A percentile compares a stretch with the other conserved stretches of the same genome.
phyloP scores from a whole-genome alignment of 1,139 yeast genomes.

The Debaryomycetaceae sp. region DNA sequence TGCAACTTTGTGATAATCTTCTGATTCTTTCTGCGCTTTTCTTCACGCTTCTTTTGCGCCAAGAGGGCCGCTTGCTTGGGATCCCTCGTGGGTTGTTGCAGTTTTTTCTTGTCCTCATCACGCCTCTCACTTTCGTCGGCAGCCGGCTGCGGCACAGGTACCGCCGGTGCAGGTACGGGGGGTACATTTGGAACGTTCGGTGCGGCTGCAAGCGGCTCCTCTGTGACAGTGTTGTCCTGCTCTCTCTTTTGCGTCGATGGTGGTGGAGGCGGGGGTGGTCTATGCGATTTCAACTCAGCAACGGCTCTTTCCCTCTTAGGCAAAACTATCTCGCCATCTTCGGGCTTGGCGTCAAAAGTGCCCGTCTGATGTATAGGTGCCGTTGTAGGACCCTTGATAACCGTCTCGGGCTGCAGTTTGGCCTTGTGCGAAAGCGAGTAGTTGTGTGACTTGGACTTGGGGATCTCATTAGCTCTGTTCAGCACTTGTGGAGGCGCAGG shows the following conservation, averaged over 20 bases:
- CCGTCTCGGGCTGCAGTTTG: not conserved
- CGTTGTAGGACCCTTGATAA: conserved; percentile 30
- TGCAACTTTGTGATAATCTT: conserved; percentile 67
- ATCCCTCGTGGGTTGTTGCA: conserved; percentile 43
- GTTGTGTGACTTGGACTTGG: conserved; percentile 44
- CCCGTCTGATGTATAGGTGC: conserved; percentile 37
- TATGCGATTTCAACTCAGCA: conserved; percentile 10
- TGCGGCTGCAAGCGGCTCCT: no score
- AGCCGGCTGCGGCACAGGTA: conserved; percentile 10
- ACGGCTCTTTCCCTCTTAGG: conserved; percentile 29
- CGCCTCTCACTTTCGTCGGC: conserved; percentile 5
- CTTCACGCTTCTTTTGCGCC: conserved; percentile 71
- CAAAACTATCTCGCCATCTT: conserved; percentile 13
- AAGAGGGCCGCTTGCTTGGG: conserved; percentile 54
- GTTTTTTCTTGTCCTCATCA: no score
- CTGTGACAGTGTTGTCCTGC: no score
- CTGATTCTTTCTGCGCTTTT: conserved; percentile 61
- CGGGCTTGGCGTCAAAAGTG: conserved; percentile 15
- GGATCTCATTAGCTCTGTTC: no score
- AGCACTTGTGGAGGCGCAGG: conserved; percentile 11
- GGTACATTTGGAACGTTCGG: no score
- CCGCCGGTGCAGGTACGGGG: conserved; percentile 10
- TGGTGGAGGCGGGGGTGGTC: conserved; percentile 23
- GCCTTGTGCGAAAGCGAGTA: conserved; percentile 27
- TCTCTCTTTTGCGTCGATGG: no score